These are phyloP conservation scores for Talaromyces verruculosus DNA, from an alignment of 2,329 filamentous ascomycete genomes.

Conservation along the genomic window DNA sequence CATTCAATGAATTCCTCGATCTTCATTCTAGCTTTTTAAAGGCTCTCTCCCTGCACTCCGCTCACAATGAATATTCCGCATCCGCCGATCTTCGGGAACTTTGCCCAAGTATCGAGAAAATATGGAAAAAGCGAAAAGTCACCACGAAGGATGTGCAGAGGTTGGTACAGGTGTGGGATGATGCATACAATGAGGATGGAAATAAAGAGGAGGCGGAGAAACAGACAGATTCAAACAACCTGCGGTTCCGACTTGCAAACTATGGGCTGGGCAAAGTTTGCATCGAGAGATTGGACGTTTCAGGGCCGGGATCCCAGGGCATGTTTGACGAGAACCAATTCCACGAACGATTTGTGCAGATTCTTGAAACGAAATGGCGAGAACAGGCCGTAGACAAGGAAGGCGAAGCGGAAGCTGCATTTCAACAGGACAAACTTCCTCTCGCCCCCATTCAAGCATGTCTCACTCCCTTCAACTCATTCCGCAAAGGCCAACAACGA, in stretches of 20 bases:
- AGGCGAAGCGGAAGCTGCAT: constrained; percentile 28
- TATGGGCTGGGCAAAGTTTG: constrained; percentile 44
- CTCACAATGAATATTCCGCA: constrained; percentile 63
- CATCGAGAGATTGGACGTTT: constrained; percentile 32
- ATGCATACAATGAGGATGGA: constrained; percentile 27
- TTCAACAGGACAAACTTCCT: constrained; percentile 34
- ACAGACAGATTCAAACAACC: background rate
- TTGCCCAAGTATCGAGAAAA: constrained; percentile 61
- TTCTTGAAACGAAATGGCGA: constrained; percentile 49
- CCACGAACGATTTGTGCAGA: constrained; percentile 52
- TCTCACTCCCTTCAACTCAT: constrained; percentile 35
- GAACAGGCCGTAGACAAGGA: constrained; percentile 33
- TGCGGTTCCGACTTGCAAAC: constrained; percentile 41
- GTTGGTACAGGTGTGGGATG: constrained; percentile 63
- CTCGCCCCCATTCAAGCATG: constrained; percentile 40
- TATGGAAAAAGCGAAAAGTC: constrained; percentile 72
- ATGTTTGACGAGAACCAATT: constrained; percentile 48
- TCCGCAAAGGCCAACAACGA: constrained; percentile 43
- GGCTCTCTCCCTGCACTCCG: constrained; percentile 66
- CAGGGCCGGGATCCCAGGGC: constrained; percentile 18
- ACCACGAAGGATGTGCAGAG: constrained; percentile 64
- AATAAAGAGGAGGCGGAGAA: background rate
- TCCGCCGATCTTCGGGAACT: constrained; percentile 65
- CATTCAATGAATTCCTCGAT: constrained; percentile 56
- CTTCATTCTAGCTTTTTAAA: constrained; percentile 68